Base-by-base conservation (phyloP, 1,284 basidiomycete species). In the Pyrrhoderma noxium region DNA sequence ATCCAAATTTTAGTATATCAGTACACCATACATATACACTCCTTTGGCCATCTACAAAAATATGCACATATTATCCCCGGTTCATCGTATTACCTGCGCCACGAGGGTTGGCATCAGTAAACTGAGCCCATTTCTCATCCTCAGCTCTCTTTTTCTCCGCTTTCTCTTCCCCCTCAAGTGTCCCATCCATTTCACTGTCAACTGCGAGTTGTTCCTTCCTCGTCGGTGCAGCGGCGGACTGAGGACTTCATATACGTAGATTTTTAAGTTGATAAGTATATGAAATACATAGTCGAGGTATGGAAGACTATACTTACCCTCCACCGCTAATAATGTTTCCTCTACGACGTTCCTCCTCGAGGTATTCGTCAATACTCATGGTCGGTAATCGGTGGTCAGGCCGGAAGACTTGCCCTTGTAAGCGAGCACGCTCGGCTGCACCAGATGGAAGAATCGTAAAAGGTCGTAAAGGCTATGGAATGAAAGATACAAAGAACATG, bases 41-140 rank as follows among this genome's bases (percentile, higher is more conserved):
- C 54, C 52, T 55, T 31, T 63, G 47, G 23, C 38, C 39, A 22
- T 25, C 43, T 49, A 35, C 27, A 31, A 25, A 14, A 21, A 31
- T 47, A 13, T 8, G 16, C 16, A 16, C 8, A 37, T 70, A 62
- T 49, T 35, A 94, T 52, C 93, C 93, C 51, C 91, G 77, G 65
- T 96, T 97, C 89, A 95, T 93, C 2, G 87, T 94, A 65, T 97
- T 97, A 2, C 94, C 94, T 14, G 85, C 85, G 0, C 93, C 94
- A 60, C 75, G 81, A 8, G 82, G 80, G 66, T 94, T 82, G 16
- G 72, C 75, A 53, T 94, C 92, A 5, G 87, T 90, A 61, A 78
- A 95, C 54, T 68, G 70, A 9, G 90, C 89, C 93, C 93, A 95
- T 22, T 80, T 80, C 64, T 94, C 92, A 56, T 93, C 88, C 64